Evolutionary conservation across 2,329 filamentous ascomycete genomes (phyloP), one percentile per base, ranked within the genome.

Genomic region (Cladobotryum mycophilum): DNA sequence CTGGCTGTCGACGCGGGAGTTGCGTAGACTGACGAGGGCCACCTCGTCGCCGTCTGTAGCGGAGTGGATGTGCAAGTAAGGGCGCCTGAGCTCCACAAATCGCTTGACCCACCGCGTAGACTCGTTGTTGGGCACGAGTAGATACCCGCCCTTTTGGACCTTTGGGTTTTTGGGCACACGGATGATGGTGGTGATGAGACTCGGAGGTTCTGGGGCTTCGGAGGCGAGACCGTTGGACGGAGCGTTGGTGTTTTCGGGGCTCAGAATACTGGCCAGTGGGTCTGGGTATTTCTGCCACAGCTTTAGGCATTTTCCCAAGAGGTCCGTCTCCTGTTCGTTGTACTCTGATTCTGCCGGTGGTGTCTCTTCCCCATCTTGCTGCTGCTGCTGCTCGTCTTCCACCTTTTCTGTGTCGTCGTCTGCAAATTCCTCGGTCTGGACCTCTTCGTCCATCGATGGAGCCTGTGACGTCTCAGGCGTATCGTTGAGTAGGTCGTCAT

Each of bases 41-140:
- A 96, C 79, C 68, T 96, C 92, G 59, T 97, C 93, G 15, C 92
- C 91, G 38, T 95, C 88, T 0, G 85, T 82, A 0, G 86, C 84
- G 20, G 82, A 87, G 70, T 97, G 89, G 35, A 99, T 81, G 67
- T 97, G 90, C 48, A 99, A 76, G 65, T 97, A 99, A 0, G 93
- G 93, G 47, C 87, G 80, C 33, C 93, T 82, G 25, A 99, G 79
- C 70, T 99, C 93, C 45, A 96, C 89, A 63, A 95, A 97, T 40
- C 92, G 85, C 60, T 91, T 89, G 25, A 93, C 80, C 93, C 93
- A 99, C 54, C 86, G 82, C 18, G 84, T 87, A 35, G 85, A 88
- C 48, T 88, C 85, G 49, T 84, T 85, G 62, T 90, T 90, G 1
- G 90, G 90, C 3, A 88, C 88, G 41, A 97, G 76, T 14, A 99